phyloP scores from a whole-genome alignment of 2,329 filamentous ascomycete genomes.

The Aureobasidium namibiae region DNA sequence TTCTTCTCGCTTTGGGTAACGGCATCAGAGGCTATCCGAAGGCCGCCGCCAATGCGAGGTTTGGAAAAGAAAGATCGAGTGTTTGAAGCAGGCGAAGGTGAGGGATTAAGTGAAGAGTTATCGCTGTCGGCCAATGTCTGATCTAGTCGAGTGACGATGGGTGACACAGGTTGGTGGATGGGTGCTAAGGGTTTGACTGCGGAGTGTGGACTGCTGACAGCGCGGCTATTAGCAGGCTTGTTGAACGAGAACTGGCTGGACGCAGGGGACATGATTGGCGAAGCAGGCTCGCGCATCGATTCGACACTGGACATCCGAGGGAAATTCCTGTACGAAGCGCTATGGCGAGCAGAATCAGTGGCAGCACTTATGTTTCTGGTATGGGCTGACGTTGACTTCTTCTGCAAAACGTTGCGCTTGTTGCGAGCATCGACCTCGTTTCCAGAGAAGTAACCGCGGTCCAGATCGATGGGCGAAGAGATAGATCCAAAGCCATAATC shows the following conservation, averaged over 20 bases:
- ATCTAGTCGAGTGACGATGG: constrained; percentile 50
- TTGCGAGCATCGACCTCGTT: constrained; percentile 70
- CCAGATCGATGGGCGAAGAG: constrained; percentile 50
- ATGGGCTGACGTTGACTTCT: constrained; percentile 51
- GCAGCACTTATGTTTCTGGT: constrained; percentile 68
- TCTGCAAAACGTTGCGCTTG: constrained; percentile 59
- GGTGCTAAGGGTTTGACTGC: constrained; percentile 30
- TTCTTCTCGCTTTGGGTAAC: constrained; percentile 48
- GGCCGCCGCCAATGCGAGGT: constrained; percentile 51
- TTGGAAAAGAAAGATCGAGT: constrained; percentile 31
- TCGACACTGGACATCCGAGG: constrained; percentile 73
- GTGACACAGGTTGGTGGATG: constrained; percentile 36
- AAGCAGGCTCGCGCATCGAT: constrained; percentile 53
- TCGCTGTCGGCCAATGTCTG: constrained; percentile 39
- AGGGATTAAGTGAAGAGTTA: constrained; percentile 39
- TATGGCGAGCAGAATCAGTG: constrained; percentile 40
- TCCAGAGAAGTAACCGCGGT: constrained; percentile 89
- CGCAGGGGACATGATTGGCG: constrained; percentile 42
- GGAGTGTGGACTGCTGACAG: constrained; percentile 43
- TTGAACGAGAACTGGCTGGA: constrained; percentile 56
- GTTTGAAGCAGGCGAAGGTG: constrained; percentile 33
- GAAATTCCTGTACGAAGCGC: constrained; percentile 56
- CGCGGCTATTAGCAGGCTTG: constrained; percentile 36
- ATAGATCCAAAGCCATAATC: constrained; percentile 25
- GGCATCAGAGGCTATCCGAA: constrained; percentile 76